A percentile compares a stretch with the other conserved stretches of the same genome.
Evolutionary conservation across 176 grass and related monocot species (phyloP).

Genomic region (Aegilops bicornis): DNA sequence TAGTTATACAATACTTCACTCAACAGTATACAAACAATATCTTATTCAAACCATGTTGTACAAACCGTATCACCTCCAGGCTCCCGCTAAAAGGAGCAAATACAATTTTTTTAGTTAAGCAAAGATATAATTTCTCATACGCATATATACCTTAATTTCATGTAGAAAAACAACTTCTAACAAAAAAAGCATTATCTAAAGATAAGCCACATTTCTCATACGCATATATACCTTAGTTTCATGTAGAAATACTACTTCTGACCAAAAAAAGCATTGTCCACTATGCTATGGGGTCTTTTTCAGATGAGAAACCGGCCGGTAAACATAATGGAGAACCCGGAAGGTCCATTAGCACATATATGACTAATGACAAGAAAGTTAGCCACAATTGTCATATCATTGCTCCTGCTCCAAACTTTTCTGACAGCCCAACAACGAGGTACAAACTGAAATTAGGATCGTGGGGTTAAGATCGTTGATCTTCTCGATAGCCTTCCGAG

Average conservation of each 20-base stretch:
- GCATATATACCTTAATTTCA: too few relatives aligned
- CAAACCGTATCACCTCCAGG: too few relatives aligned
- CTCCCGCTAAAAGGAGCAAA: too few relatives aligned
- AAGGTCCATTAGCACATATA: too few relatives aligned
- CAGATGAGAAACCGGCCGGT: too few relatives aligned
- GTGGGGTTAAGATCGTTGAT: constrained; percentile 87
- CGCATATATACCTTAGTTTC: not conserved
- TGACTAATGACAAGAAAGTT: not conserved
- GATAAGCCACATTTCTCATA: not conserved
- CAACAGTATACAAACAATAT: too few relatives aligned
- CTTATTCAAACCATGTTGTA: too few relatives aligned
- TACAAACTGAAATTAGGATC: not conserved
- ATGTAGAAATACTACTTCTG: not conserved
- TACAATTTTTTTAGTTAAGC: too few relatives aligned
- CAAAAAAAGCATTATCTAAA: too few relatives aligned
- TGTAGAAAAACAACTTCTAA: too few relatives aligned
- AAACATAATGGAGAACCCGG: not conserved
- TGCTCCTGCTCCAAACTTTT: not conserved
- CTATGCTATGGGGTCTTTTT: not conserved
- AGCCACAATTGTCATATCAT: not conserved
- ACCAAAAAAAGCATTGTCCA: not conserved
- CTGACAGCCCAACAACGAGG: not conserved
- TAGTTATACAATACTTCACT: too few relatives aligned
- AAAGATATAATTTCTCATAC: too few relatives aligned
- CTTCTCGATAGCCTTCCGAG: constrained; percentile 73